Conservation (phyloP, 257 asterid genomes). For the Solanum bulbocastanum region DNA sequence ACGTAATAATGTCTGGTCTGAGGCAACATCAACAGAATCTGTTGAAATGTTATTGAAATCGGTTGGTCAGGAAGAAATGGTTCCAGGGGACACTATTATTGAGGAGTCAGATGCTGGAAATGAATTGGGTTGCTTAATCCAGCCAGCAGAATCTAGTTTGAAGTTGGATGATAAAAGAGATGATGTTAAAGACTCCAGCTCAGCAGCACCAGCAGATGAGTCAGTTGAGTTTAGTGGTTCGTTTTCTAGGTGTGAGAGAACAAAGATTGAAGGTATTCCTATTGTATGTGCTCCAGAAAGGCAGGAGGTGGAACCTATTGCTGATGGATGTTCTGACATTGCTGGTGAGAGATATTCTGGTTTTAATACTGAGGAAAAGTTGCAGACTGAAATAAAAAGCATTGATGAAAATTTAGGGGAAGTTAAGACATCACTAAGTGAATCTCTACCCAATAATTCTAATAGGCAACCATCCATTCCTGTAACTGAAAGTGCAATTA, state of each 20-base stretch:
- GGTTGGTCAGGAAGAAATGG: conserved; percentile 90
- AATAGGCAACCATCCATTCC: neutral
- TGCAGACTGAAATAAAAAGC: neutral
- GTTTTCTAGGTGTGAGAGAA: neutral
- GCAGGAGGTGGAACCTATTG: conserved; percentile 17
- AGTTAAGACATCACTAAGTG: neutral
- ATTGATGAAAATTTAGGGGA: neutral
- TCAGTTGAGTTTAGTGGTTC: neutral
- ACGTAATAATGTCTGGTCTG: conserved; percentile 97
- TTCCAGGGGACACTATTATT: conserved; percentile 42
- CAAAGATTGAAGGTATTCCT: neutral
- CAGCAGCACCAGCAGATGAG: neutral
- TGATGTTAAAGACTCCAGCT: neutral
- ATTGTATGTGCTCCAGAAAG: neutral
- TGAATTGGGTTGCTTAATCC: conserved; percentile 5
- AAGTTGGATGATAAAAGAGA: conserved; percentile 1
- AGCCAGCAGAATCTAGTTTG: neutral
- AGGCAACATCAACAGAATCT: conserved; percentile 98
- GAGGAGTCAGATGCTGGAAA: conserved; percentile 14
- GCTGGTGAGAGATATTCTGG: neutral
- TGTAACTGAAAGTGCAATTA: neutral
- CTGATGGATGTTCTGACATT: conserved; percentile 7
- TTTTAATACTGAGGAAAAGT: neutral
- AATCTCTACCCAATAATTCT: neutral
- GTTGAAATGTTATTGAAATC: conserved; percentile 94